Percentiles rank a stretch among this genome's conserved stretches.
Evolutionary conservation across 2,329 filamentous ascomycete species (phyloP).

Genomic region (Zasmidium citrigriseum): DNA sequence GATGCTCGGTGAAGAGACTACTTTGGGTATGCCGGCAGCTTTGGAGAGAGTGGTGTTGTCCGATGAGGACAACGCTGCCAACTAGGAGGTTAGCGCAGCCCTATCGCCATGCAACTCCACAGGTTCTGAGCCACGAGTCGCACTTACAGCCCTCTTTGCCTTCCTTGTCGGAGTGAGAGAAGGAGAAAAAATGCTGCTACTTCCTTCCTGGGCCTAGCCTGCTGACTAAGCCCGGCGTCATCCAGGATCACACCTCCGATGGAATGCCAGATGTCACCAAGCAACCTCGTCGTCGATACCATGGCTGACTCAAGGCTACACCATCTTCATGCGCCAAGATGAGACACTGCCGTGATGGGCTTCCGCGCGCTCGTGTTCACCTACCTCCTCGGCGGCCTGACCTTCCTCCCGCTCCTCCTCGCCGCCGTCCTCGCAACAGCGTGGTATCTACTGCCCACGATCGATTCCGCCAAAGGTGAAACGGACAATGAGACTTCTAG

Average conservation of each 20-base stretch:
- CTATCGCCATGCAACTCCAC: too few species aligned
- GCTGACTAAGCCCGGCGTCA: not conserved
- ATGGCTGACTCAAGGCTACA: not conserved
- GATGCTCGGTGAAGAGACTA: too few species aligned
- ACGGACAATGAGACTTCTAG: not conserved
- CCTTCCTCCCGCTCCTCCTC: conserved; percentile 76
- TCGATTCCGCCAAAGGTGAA: not conserved
- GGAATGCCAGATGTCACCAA: too few species aligned
- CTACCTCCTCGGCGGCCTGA: conserved; percentile 85
- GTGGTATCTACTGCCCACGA: conserved; percentile 60
- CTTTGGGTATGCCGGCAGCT: too few species aligned
- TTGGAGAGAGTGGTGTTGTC: too few species aligned
- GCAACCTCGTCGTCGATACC: not conserved
- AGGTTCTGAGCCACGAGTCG: too few species aligned
- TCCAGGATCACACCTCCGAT: not conserved
- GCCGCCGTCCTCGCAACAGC: conserved; percentile 63
- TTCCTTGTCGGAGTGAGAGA: too few species aligned
- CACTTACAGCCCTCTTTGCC: too few species aligned
- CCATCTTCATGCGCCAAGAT: not conserved
- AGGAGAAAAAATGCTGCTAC: too few species aligned
- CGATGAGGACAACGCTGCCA: too few species aligned
- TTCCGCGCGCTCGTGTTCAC: conserved; percentile 64
- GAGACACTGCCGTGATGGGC: conserved; percentile 29
- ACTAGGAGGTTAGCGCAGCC: too few species aligned
- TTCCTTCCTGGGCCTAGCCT: not conserved